phyloP scores from a whole-genome alignment of 2,329 filamentous ascomycete species.

The Alternaria sp. region DNA sequence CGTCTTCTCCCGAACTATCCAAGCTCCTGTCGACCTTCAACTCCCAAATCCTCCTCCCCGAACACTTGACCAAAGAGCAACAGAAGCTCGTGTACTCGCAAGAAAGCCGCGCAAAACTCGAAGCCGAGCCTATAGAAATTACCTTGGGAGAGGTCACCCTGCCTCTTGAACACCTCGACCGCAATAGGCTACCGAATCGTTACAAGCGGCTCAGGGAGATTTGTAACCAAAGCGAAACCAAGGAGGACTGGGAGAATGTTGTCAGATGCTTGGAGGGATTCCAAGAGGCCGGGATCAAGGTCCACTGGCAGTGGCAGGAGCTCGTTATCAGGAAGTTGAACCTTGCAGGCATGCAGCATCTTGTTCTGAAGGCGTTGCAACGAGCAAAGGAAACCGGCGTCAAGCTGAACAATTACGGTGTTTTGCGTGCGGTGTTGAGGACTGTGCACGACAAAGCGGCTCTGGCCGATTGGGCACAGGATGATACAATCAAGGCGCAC shows the following conservation, averaged over 20 bases:
- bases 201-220: conserved; percentile 20
- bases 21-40: conserved; percentile 50
- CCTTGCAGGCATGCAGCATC: conserved; percentile 27
- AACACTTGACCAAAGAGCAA: conserved; percentile 51
- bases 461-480: conserved; percentile 44
- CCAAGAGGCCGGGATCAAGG: conserved; percentile 29
- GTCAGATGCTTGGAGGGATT: conserved; percentile 40
- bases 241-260: conserved; percentile 46
- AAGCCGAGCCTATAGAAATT: conserved; percentile 51
- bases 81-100: conserved; percentile 51
- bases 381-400: conserved; percentile 33
- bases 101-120: conserved; percentile 50
- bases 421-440: conserved; percentile 45
- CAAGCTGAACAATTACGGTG: conserved; percentile 19
- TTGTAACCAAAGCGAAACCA: conserved; percentile 29
- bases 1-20: conserved; percentile 51
- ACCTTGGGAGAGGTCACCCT: conserved; percentile 49
- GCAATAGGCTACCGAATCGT: conserved; percentile 23
- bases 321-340: conserved; percentile 29
- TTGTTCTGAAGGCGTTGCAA: conserved; percentile 41
- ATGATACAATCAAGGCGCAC: conserved; percentile 47
- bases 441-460: conserved; percentile 45
- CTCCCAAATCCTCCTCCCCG: conserved; percentile 53
- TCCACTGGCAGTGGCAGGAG: conserved; percentile 18
- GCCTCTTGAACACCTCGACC: conserved; percentile 41